These are phyloP conservation scores for Apiospora sp. DNA, from an alignment of 2,329 filamentous ascomycete genomes.

Conservation along the genomic window DNA sequence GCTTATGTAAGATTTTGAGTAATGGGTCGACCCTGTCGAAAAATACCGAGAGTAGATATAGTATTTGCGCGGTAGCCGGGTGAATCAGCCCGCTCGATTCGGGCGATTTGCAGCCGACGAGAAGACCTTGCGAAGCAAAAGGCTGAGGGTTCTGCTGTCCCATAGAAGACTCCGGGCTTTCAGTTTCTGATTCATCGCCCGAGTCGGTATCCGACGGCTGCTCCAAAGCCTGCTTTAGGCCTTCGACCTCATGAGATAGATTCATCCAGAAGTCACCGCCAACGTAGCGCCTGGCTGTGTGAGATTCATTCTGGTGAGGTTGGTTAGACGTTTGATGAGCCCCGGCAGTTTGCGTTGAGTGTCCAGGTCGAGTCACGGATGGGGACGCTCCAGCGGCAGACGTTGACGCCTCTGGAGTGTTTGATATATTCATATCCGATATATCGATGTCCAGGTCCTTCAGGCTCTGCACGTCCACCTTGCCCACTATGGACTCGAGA, in stretches of 20 bases:
- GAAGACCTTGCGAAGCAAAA: conserved; percentile 27
- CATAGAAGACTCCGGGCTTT: conserved; percentile 41
- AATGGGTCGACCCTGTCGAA: conserved; percentile 52
- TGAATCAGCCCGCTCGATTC: conserved; percentile 37
- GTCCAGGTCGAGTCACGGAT: neutral
- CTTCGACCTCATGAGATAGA: conserved; percentile 53
- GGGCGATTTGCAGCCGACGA: conserved; percentile 32
- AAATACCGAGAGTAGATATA: conserved; percentile 46
- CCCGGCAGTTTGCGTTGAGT: neutral
- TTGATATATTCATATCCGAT: conserved; percentile 23
- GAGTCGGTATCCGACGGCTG: conserved; percentile 51
- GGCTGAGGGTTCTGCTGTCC: conserved; percentile 27
- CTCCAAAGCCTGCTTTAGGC: conserved; percentile 52
- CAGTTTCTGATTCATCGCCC: conserved; percentile 43
- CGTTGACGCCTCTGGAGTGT: conserved; percentile 18
- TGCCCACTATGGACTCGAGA: conserved; percentile 54
- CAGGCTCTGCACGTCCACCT: conserved; percentile 46
- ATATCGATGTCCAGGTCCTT: conserved; percentile 27
- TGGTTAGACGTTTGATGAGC: neutral
- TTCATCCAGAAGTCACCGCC: conserved; percentile 54
- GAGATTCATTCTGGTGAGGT: conserved; percentile 31
- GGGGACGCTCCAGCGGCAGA: conserved; percentile 9
- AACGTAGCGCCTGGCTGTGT: conserved; percentile 46
- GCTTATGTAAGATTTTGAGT: conserved; percentile 54
- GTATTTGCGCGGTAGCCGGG: conserved; percentile 48